Conservation (phyloP, 1,284 basidiomycete genomes). For the Ceratobasidium sp. region DNA sequence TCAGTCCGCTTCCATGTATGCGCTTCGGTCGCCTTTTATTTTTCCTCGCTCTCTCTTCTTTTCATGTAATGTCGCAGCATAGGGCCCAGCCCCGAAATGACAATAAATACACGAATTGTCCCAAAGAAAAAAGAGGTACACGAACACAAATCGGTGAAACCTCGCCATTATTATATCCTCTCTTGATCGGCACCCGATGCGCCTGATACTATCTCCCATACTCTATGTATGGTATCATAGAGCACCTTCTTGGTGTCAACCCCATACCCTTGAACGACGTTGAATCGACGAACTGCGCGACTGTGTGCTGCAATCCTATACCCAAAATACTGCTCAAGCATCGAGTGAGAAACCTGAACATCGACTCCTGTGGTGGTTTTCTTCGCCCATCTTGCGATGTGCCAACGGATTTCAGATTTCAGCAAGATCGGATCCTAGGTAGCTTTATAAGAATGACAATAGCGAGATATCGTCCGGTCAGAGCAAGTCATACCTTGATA, state of each 20-base stretch:
- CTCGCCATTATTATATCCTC: no score
- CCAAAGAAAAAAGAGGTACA: no score
- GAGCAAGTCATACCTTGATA: no score
- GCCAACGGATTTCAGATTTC: not conserved
- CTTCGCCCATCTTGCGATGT: not conserved
- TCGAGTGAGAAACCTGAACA: not conserved
- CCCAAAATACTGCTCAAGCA: slow-evolving; percentile 2
- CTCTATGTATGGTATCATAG: not conserved
- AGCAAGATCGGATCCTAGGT: not conserved
- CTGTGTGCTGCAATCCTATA: slow-evolving; percentile 2
- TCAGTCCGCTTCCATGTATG: no score
- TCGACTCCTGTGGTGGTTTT: not conserved
- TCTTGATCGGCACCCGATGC: no score
- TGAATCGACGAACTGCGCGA: not conserved
- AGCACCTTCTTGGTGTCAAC: not conserved
- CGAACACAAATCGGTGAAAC: not conserved
- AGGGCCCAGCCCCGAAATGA: no score
- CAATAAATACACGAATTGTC: no score
- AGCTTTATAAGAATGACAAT: not conserved
- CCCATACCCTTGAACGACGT: not conserved
- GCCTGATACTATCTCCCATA: not conserved
- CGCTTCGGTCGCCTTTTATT: no score
- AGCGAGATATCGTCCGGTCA: not conserved
- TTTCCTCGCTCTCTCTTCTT: no score
- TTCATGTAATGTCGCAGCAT: no score